phyloP scores from a whole-genome alignment of 441 rosid genomes.

The Pelargonium cotyledonis region DNA sequence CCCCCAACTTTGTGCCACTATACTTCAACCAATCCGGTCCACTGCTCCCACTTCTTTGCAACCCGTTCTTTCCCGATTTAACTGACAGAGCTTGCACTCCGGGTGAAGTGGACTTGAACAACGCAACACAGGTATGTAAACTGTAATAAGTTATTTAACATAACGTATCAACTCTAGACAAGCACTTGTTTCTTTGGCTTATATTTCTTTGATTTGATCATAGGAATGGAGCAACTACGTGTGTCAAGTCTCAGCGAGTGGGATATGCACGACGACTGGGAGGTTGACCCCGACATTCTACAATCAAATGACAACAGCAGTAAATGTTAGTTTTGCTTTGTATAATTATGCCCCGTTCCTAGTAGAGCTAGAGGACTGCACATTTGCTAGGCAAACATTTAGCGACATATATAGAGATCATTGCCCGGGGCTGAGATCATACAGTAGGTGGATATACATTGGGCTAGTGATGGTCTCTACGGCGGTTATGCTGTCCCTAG shows the following conservation, averaged over 20 bases:
- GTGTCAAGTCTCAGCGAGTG: constrained; percentile 27
- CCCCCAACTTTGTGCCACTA: constrained; percentile 20
- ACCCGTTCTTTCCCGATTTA: constrained; percentile 39
- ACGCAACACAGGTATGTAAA: constrained; percentile 26
- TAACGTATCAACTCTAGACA: too few relatives aligned
- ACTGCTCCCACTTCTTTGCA: constrained; percentile 50
- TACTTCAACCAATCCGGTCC: constrained; percentile 69
- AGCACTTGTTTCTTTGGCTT: too few relatives aligned
- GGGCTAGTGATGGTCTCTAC: constrained; percentile 43
- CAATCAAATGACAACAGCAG: constrained; percentile 33
- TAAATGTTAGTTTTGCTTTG: constrained; percentile 35
- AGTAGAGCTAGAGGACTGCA: constrained; percentile 38
- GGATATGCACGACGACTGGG: constrained; percentile 38
- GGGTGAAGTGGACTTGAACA: constrained; percentile 35
- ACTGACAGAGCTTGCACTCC: constrained; percentile 38
- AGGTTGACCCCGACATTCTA: constrained; percentile 38
- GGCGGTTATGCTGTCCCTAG: constrained; percentile 42
- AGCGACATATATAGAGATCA: constrained; percentile 32
- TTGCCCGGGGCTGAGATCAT: constrained; percentile 42
- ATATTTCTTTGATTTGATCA: background rate
- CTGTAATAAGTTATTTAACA: too few relatives aligned
- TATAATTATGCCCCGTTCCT: constrained; percentile 38
- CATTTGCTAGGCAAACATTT: constrained; percentile 40
- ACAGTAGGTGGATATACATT: constrained; percentile 46
- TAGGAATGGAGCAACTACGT: constrained; percentile 19